Conservation (phyloP, 768 basidiomycete genomes). For the Macrolepiota dolichaula region DNA sequence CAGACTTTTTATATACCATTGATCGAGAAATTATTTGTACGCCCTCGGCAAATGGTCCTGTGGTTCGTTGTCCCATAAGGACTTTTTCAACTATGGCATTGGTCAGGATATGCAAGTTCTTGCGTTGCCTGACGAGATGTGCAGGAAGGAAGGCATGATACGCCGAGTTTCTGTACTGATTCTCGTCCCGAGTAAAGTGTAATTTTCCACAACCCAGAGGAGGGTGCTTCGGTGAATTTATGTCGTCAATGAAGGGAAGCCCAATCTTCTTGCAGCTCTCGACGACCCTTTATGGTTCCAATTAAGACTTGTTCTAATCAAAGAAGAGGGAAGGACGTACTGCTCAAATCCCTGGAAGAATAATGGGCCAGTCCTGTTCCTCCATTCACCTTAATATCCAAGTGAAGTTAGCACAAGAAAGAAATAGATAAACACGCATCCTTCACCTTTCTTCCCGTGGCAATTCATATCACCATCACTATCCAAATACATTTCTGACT, state of each 20-base stretch:
- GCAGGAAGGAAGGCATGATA: slow-evolving; percentile 67
- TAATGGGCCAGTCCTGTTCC: slow-evolving; percentile 49
- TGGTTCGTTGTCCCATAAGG: slow-evolving; percentile 39
- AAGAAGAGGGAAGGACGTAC: slow-evolving; percentile 25
- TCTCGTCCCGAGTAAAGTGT: slow-evolving; percentile 26
- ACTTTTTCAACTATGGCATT: slow-evolving; percentile 55
- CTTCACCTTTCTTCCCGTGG: slow-evolving; percentile 31
- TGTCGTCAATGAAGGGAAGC: slow-evolving; percentile 57
- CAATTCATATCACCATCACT: slow-evolving; percentile 1
- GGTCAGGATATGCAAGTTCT: slow-evolving; percentile 61
- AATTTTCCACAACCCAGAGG: slow-evolving; percentile 1
- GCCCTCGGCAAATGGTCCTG: slow-evolving; percentile 42
- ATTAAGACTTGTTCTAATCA: not conserved
- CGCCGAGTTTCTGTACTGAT: slow-evolving; percentile 53
- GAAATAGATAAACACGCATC: slow-evolving; percentile 14
- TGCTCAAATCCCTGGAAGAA: slow-evolving; percentile 52
- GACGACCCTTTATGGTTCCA: slow-evolving; percentile 32
- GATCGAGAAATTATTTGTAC: slow-evolving; percentile 51
- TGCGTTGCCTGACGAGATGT: slow-evolving; percentile 51
- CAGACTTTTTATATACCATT: slow-evolving; percentile 37
- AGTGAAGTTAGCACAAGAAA: slow-evolving; percentile 29
- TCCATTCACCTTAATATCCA: slow-evolving; percentile 34
- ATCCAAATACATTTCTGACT: slow-evolving; percentile 54
- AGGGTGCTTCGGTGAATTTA: slow-evolving; percentile 55
- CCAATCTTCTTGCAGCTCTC: slow-evolving; percentile 50